Base-by-base conservation (phyloP, 1,284 basidiomycete genomes). In the Veloboletus limbatus region DNA sequence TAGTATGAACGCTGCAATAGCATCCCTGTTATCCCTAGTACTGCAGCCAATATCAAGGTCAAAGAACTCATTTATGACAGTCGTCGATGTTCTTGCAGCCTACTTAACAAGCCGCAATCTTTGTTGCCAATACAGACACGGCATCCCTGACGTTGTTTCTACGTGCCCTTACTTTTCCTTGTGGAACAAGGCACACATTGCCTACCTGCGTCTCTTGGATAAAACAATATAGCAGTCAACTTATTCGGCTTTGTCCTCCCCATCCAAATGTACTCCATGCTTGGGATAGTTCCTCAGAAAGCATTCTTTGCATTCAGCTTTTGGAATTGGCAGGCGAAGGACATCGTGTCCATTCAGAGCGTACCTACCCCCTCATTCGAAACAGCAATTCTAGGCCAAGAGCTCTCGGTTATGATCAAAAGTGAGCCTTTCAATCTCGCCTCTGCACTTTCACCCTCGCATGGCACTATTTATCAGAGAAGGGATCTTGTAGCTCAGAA, bases 251-350 rank as follows among this genome's bases (percentile, higher is more conserved):
- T 8, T 62, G 62, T 26, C 70, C 78, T 42, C 74, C 71, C 0
- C 62, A 69, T 51, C 74, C 77, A 1, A n/a, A 66, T 75, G 52
- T 55, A 69, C 34, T 81, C 76, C 55, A 68, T 69, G 7, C 70
- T 77, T 33, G n/a, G n/a, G n/a, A n/a, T n/a, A n/a, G n/a, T n/a
- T n/a, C n/a, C 77, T 6, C 80, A 82, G 58, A 71, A 65, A 48
- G 56, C 47, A 2, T 41, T 9, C 55, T 68, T 22, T 41, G 42
- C 20, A 55, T 71, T 34, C 62, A 44, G 17, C 48, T 70, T 13
- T 54, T 53, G 46, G 70, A 41, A 54, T 77, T n/a, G n/a, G n/a
- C n/a, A n/a, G n/a, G n/a, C n/a, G n/a, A n/a, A n/a, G n/a, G n/a
- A n/a, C 50, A 51, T 20, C 64, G 58, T 0, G 52, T 78, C 4